Evolutionary conservation across 495 filamentous ascomycete genomes (phyloP).

Genomic region (Jackrogersella multiformis): DNA sequence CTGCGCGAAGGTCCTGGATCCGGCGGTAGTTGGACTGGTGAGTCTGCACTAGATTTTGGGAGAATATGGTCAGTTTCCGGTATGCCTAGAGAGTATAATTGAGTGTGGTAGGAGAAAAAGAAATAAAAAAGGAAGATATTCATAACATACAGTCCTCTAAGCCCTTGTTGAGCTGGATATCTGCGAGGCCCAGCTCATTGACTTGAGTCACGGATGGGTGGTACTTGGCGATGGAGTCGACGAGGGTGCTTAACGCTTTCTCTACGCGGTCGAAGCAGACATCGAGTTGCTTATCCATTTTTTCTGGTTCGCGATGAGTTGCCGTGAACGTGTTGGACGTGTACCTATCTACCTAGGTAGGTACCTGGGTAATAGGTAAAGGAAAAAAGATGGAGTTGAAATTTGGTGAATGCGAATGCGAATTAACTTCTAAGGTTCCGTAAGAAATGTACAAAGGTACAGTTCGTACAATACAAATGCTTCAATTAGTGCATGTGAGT

Average conservation of each 20-base stretch:
- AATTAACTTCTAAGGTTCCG: too few relatives aligned
- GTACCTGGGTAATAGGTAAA: not conserved
- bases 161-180: slow-evolving; percentile 67
- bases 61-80: too few relatives aligned
- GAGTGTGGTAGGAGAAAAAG: too few relatives aligned
- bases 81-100: too few relatives aligned
- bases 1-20: slow-evolving; percentile 68
- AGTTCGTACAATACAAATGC: too few relatives aligned
- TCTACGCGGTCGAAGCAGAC: slow-evolving; percentile 73
- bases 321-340: not conserved
- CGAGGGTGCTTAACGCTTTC: slow-evolving; percentile 68
- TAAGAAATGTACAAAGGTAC: too few relatives aligned
- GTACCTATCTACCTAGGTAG: not conserved
- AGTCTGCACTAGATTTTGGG: slow-evolving; percentile 63
- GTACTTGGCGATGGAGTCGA: slow-evolving; percentile 81
- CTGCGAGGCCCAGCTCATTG: slow-evolving; percentile 71
- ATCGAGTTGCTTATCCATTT: slow-evolving; percentile 69
- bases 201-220: slow-evolving; percentile 73
- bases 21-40: slow-evolving; percentile 75
- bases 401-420: too few relatives aligned
- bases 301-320: not conserved
- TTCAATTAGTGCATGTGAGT: too few relatives aligned
- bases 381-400: too few relatives aligned
- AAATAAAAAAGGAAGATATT: too few relatives aligned
- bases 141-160: slow-evolving; percentile 66